Base-by-base conservation (phyloP, 192 early-diverging fungal species). In the Lobosporangium transversale region DNA sequence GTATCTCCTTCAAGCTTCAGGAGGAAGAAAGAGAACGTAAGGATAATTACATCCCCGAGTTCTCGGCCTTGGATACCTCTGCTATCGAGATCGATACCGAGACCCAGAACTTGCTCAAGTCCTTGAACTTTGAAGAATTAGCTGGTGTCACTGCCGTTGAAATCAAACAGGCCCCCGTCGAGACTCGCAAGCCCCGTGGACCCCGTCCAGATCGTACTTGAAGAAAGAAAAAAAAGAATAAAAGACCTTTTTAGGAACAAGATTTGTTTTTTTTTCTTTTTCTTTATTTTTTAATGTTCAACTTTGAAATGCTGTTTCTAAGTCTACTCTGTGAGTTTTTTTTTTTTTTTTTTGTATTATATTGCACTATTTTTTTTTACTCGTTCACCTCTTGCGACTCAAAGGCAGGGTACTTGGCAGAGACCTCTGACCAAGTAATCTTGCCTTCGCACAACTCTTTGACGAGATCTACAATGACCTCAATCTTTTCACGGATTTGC, bases 1-100 rank as follows among this genome's bases (percentile, higher is more conserved):
- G 98, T 79, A 99, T 99, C 73, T 99, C 98, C 66, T 99, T 98
- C 97, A 99, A 99, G 94, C 91, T 99, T 65, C 98, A 99, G 91
- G 98, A 99, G 85, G 98, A 99, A 87, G 98, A 99, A 88, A 93
- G 98, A 85, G 98, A 99, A 89, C 92, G 97, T 81, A 97, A 95
- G 90, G 98, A 99, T 83, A 95, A 99, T 91, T 99, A 94, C 81
- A 96, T 99, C 66, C 98, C 98, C 58, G 98, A 99, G 75, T 86
- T 96, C 80, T 99, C 98, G 65, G 98, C 97, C 78, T 89, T 99
- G 66, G 92, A 92, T 61, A 90, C 88, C 62, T 91, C 93, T 27
- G 81, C 85, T 58, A 95, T 98, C 80, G 97, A 97, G 85, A 89
- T 99, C 78, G 96, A 98, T 87, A 86, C 89, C 58, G 95, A 98